Evolutionary conservation across 495 filamentous ascomycete species (phyloP).

Genomic region (Podospora comata): DNA sequence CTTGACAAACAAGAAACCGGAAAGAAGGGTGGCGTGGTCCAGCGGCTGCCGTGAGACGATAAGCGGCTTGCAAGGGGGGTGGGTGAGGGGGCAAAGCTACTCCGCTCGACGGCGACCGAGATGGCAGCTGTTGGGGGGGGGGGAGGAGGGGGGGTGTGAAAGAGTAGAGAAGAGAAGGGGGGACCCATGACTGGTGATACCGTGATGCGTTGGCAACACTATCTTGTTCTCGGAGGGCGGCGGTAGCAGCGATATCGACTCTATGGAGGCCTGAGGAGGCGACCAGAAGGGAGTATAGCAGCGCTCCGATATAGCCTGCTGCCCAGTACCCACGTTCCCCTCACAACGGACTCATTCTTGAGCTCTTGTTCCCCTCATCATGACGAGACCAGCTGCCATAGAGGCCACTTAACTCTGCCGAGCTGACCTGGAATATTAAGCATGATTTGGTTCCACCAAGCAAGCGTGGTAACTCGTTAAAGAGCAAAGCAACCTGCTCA

Average conservation of each 20-base stretch:
- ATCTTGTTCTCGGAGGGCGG: conserved; percentile 21
- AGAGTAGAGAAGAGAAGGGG: not conserved
- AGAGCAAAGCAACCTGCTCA: not conserved
- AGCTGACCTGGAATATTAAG: not conserved
- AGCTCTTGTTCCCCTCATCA: conserved; percentile 18
- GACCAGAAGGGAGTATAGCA: conserved; percentile 30
- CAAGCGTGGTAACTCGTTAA: not conserved
- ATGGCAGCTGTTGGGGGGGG: conserved; percentile 5
- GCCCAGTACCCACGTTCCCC: conserved; percentile 22
- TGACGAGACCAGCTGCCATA: not conserved
- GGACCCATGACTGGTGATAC: conserved; percentile 22
- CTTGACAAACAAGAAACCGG: conserved; percentile 14
- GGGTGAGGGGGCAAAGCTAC: conserved; percentile 9
- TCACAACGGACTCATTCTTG: conserved; percentile 17
- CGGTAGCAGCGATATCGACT: conserved; percentile 9
- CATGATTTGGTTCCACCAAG: not conserved
- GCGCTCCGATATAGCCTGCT: conserved; percentile 25
- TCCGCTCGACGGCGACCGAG: conserved; percentile 9
- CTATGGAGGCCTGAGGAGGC: conserved; percentile 12
- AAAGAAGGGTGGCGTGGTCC: conserved; percentile 26
- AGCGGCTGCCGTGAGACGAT: conserved; percentile 20
- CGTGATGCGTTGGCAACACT: conserved; percentile 32
- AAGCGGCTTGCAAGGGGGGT: conserved; percentile 15
- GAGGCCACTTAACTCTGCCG: not conserved
- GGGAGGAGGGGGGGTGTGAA: not conserved